These are phyloP conservation scores for Vigna mungo DNA, from an alignment of 306 rosid genomes.

Conservation along the genomic window DNA sequence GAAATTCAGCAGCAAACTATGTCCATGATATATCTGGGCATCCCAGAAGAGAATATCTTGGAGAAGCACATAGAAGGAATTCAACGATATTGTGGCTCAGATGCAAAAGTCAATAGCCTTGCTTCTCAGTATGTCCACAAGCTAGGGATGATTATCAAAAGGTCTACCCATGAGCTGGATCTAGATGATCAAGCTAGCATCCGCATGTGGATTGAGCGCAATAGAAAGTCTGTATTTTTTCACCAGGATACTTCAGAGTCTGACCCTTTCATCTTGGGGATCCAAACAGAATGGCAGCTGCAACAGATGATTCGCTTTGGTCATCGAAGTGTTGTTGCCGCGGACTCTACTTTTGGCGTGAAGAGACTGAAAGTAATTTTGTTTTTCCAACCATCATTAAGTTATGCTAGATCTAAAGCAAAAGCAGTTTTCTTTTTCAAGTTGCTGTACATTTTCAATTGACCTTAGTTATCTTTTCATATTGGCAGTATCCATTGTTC, in stretches of 20 bases:
- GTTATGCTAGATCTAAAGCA: conserved; percentile 16
- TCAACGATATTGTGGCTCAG: conserved; percentile 82
- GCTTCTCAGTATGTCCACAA: conserved; percentile 96
- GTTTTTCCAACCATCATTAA: conserved; percentile 16
- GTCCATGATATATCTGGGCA: conserved; percentile 96
- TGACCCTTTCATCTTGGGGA: conserved; percentile 85
- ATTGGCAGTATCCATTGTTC: conserved; percentile 90
- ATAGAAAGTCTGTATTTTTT: conserved; percentile 75
- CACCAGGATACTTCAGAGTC: conserved; percentile 87
- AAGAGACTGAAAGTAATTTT: conserved; percentile 83
- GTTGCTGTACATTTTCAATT: conserved; percentile 13
- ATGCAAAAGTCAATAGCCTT: conserved; percentile 77
- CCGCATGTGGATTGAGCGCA: conserved; percentile 94
- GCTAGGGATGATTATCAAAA: conserved; percentile 91
- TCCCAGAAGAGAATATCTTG: conserved; percentile 92
- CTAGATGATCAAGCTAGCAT: conserved; percentile 96
- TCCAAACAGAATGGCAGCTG: conserved; percentile 98
- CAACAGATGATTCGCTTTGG: conserved; percentile 96
- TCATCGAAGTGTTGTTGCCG: conserved; percentile 81
- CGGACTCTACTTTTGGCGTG: conserved; percentile 89
- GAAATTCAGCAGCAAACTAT: conserved; percentile 97
- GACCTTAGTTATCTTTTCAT: conserved; percentile 44
- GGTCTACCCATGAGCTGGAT: conserved; percentile 94
- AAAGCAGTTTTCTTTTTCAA: not conserved
- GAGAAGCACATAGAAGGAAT: conserved; percentile 96